Evolutionary conservation across 2,329 filamentous ascomycete genomes (phyloP), one percentile per base, ranked within the genome.

Genomic region (Fusarium paranaense): DNA sequence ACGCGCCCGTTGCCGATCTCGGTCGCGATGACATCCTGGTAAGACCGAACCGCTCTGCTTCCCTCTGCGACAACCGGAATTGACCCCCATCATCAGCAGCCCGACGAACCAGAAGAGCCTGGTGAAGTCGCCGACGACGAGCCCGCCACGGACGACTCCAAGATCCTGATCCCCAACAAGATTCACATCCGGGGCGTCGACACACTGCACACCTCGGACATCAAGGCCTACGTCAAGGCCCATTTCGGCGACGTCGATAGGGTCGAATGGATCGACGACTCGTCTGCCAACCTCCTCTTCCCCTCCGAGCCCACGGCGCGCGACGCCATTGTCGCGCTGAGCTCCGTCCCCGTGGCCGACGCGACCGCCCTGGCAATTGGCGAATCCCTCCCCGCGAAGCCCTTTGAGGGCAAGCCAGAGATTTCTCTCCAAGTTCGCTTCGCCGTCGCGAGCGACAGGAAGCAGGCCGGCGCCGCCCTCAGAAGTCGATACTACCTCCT

Each of bases 251-350:
- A 83, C 16, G 86, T 91, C 66, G 85, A 89, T 65, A 88, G 90
- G 70, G 87, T 98, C 72, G 95, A 98, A 84, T 99, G 97, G 97
- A 95, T 99, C 75, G 94, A 98, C 81, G 97, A 99, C 82, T 92
- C 90, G 8, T 96, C 95, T 0, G 94, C 95, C 71, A 98, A 98
- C 80, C 86, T 98, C 62, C 83, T 97, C 62, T 98, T 97, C 84
- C 86, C 84, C 42, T 87, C 87, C 8, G 86, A 90, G 16, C 80
- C 82, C 27, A 80, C 82, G 8, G 90, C 90, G 2, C 83, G 86
- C 20, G 86, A 89, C 56, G 91, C 90, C 20, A 82, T 93, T 22
- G 78, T 84, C 30, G 85, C 89, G 8, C 85, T 93, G 32, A 84
- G 87, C 65, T 83, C 84, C 20, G 82, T 89, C 20, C 82, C 89